Conservation (phyloP, 352 stramenopile genomes). For the Phytophthora cajani region DNA sequence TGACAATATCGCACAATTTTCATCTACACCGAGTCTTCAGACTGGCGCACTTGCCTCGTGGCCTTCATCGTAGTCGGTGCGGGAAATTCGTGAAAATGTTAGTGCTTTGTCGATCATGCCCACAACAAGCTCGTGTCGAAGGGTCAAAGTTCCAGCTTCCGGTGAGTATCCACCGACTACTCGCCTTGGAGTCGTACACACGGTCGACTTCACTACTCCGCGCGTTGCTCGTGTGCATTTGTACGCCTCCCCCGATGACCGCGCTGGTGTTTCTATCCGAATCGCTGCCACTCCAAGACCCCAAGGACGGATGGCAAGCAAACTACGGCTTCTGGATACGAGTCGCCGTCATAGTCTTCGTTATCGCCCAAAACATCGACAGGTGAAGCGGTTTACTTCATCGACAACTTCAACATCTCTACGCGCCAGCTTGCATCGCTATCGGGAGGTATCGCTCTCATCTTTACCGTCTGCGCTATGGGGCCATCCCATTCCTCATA, state of each 20-base stretch:
- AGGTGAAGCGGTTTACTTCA: neutral
- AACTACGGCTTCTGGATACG: constrained; percentile 36
- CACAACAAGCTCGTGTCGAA: too few relatives aligned
- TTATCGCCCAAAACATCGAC: neutral
- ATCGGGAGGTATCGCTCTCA: neutral
- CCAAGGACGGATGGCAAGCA: constrained; percentile 12
- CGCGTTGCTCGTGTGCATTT: neutral
- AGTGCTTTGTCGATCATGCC: too few relatives aligned
- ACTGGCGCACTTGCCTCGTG: too few relatives aligned
- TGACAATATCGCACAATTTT: too few relatives aligned
- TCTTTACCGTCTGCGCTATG: neutral
- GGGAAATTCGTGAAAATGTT: too few relatives aligned
- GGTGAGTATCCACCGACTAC: neutral
- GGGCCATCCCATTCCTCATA: neutral
- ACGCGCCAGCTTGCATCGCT: neutral
- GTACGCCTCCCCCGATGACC: neutral
- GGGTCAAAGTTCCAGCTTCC: too few relatives aligned
- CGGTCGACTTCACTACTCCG: neutral
- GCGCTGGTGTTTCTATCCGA: neutral
- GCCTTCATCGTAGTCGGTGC: too few relatives aligned
- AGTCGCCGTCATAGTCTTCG: neutral
- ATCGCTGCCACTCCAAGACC: constrained; percentile 23
- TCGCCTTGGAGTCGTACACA: neutral
- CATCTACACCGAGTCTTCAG: too few relatives aligned
- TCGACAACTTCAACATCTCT: neutral